These are phyloP conservation scores for Pelomyxa schiedti DNA, from an alignment of 78 protist species.

Conservation along the genomic window DNA sequence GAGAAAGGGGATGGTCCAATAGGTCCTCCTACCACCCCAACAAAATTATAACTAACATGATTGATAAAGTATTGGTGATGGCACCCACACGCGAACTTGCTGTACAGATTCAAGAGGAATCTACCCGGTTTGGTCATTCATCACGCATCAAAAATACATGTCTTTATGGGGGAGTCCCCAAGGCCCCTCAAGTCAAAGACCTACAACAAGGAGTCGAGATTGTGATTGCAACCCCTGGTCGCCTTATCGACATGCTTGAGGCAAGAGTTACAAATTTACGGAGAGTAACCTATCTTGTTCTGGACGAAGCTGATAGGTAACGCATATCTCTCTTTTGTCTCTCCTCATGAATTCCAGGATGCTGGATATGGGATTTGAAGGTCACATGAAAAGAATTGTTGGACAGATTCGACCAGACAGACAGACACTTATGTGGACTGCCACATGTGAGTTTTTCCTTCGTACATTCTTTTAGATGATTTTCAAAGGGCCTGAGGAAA, in stretches of 20 bases:
- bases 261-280: slow-evolving; percentile 48
- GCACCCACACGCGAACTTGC: slow-evolving; percentile 80
- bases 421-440: slow-evolving; percentile 97
- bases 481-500: no score
- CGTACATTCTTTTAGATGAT: no score
- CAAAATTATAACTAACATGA: no score
- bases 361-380: slow-evolving; percentile 87
- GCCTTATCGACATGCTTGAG: slow-evolving; percentile 88
- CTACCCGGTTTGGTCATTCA: slow-evolving; percentile 30
- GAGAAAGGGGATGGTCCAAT: slow-evolving; percentile 50
- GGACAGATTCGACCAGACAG: slow-evolving; percentile 73
- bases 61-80: slow-evolving; percentile 45
- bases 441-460: slow-evolving; percentile 97
- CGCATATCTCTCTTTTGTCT: no score
- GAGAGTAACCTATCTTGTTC: slow-evolving; percentile 87
- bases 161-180: slow-evolving; percentile 92
- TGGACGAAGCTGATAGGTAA: slow-evolving; percentile 95
- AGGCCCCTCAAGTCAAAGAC: slow-evolving; percentile 43
- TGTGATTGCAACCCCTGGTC: slow-evolving; percentile 98
- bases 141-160: slow-evolving; percentile 45
- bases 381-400: slow-evolving; percentile 65
- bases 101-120: slow-evolving; percentile 67
- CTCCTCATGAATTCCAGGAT: slow-evolving; percentile 24
- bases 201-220: slow-evolving; percentile 71
- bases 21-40: no score